These are phyloP conservation scores for Gossypium trilobum DNA, from an alignment of 441 rosid genomes.

Conservation along the genomic window DNA sequence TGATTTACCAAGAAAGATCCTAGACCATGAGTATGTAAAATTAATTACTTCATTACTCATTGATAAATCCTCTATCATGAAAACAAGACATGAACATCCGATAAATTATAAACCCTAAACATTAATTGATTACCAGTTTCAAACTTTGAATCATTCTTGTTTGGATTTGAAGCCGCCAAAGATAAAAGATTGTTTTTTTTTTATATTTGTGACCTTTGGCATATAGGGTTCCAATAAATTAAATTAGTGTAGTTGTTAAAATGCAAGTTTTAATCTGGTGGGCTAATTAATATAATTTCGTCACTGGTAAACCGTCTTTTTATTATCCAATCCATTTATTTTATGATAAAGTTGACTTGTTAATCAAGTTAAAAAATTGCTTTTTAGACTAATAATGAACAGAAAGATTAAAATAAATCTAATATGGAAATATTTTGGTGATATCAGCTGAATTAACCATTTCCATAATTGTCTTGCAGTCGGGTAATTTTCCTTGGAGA, in stretches of 20 bases:
- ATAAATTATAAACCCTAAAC: conserved; percentile 1
- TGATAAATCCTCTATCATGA: neutral
- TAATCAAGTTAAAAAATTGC: conserved; percentile 4
- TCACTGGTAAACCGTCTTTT: conserved; percentile 9
- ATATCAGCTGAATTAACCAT: conserved; percentile 20
- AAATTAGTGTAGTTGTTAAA: neutral
- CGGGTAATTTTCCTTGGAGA: conserved; percentile 74
- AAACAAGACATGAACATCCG: conserved; percentile 16
- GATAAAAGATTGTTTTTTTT: neutral
- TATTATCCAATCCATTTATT: neutral
- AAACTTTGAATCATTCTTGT: conserved; percentile 21
- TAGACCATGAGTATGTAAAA: conserved; percentile 71
- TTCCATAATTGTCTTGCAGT: conserved; percentile 31
- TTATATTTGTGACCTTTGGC: neutral
- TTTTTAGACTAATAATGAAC: neutral
- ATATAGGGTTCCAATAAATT: neutral
- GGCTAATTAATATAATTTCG: conserved; percentile 4
- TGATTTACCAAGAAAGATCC: conserved; percentile 55
- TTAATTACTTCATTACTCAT: neutral
- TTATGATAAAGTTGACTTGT: neutral
- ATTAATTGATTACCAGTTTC: conserved; percentile 9
- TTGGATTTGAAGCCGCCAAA: conserved; percentile 18
- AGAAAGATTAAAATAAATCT: neutral
- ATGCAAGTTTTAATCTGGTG: neutral
- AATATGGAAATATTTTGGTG: conserved; percentile 11